Evolutionary conservation across 1,139 yeast species (phyloP), one percentile per base, ranked within the genome.

Genomic region (Candida anutae): DNA sequence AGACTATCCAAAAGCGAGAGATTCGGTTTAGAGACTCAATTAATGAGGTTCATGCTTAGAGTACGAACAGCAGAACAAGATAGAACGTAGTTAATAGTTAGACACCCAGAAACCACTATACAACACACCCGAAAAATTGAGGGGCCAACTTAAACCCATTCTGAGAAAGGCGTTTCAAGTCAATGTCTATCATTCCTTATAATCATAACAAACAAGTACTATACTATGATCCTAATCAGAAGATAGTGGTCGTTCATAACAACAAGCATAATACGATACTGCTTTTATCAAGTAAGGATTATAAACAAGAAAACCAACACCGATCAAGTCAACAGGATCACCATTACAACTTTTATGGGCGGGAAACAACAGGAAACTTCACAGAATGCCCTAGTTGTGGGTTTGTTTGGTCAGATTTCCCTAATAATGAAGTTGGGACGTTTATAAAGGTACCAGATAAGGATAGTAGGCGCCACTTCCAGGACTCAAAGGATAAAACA

Each of bases 321-420:
- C n/a, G n/a, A n/a, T n/a, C n/a, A n/a, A 10, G 19, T 8, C 19
- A 17, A 8, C 19, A 10, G 8, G 10, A 17, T 17, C 9, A 17
- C 9, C 19, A 17, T 17, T 17, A 8, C 10, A 28, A 25, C 18
- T 26, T 23, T 16, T 24, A 13, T 17, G 16, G 27, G 12, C 15
- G 19, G 21, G 13, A 26, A 11, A 14, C 21, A 5, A 17, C 27
- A 6, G 21, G 24, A 14, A n/a, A n/a, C n/a, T 25, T 27, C 12
- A 18, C 27, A 5, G 34, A 45, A 18, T 67, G 74, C 38, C 70
- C 71, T 8, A 60, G 56, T 34, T 68, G 74, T 43, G 73, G 73
- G 3, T 61, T 48, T 34, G 19, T 34, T 10, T 55, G 60, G 60
- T 21, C 39, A 4, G 32, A 31, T 14, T 26, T 13, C 12, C 21